Conservation (phyloP, 345 rosid species). For the Odontarrhena argentea region DNA sequence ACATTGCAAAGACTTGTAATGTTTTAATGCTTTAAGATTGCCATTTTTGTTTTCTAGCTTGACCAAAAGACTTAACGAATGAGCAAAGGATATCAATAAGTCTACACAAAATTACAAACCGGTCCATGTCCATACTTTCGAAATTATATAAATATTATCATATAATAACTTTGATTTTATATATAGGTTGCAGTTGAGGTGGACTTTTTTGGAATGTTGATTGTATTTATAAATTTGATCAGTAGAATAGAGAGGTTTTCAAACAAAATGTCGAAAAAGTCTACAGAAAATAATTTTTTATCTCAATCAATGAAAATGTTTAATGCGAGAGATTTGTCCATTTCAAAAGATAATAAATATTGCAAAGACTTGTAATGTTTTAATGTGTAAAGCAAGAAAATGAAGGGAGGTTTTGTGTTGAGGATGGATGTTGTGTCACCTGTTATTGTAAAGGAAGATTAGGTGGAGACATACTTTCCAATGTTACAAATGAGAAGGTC, state of each 20-base stretch:
- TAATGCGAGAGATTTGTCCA: not conserved
- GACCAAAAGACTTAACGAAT: conserved; percentile 4
- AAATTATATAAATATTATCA: not conserved
- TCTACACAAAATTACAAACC: not conserved
- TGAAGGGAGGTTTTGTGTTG: conserved; percentile 9
- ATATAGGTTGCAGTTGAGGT: not conserved
- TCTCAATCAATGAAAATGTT: not conserved
- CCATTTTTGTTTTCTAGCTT: conserved; percentile 13
- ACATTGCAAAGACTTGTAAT: conserved; percentile 5
- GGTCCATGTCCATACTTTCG: not conserved
- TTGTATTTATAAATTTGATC: not conserved
- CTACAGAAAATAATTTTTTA: too few relatives aligned
- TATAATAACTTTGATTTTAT: not conserved
- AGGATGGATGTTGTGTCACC: conserved; percentile 21
- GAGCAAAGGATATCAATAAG: not conserved
- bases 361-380: conserved; percentile 9
- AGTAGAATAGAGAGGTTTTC: not conserved
- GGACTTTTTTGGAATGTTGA: not conserved
- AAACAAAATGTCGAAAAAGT: not conserved
- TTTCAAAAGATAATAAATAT: conserved; percentile 4
- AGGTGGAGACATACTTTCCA: conserved; percentile 31
- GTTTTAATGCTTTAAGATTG: not conserved
- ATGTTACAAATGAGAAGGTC: conserved; percentile 11
- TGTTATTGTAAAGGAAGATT: conserved; percentile 25
- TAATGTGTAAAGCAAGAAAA: conserved; percentile 22